phyloP scores from a whole-genome alignment of 345 rosid species.

The Combretum micranthum region DNA sequence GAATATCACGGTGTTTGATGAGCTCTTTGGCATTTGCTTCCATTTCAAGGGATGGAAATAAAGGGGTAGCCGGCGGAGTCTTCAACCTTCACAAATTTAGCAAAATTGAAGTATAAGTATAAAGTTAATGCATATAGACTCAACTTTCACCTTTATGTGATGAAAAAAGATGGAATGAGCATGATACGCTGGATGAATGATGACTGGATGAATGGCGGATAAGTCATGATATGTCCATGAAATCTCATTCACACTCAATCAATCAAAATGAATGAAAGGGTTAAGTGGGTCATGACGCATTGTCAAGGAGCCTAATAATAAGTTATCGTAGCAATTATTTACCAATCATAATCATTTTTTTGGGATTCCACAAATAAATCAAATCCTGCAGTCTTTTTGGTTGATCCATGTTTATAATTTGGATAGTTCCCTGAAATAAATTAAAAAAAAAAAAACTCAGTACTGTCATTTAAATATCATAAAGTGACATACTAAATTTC shows the following conservation, averaged over 20 bases:
- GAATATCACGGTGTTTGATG: slow-evolving; percentile 40
- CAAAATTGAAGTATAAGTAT: not conserved
- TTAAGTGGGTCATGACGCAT: too few relatives aligned
- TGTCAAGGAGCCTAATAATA: too few relatives aligned
- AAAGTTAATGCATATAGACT: too few relatives aligned
- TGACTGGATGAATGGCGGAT: too few relatives aligned
- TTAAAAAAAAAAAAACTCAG: not conserved
- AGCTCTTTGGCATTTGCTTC: slow-evolving; percentile 35
- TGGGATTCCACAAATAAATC: slow-evolving; percentile 30
- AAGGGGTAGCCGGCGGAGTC: slow-evolving; percentile 72
- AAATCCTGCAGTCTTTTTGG: slow-evolving; percentile 28
- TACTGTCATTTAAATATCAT: not conserved
- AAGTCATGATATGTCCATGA: too few relatives aligned
- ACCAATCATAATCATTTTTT: slow-evolving; percentile 57
- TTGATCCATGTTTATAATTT: slow-evolving; percentile 29
- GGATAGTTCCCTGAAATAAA: slow-evolving; percentile 32
- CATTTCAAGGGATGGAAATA: slow-evolving; percentile 66
- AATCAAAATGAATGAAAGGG: too few relatives aligned
- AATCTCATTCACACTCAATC: too few relatives aligned
- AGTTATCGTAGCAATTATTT: not conserved
- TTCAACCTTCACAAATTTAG: slow-evolving; percentile 33
- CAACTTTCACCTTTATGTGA: too few relatives aligned
- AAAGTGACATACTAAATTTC: too few relatives aligned
- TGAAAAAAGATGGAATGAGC: too few relatives aligned
- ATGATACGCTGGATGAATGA: too few relatives aligned